A percentile compares a stretch with the other conserved stretches of the same genome.
phyloP scores from a whole-genome alignment of 1,284 basidiomycete species.

The Gomphus bonarii region DNA sequence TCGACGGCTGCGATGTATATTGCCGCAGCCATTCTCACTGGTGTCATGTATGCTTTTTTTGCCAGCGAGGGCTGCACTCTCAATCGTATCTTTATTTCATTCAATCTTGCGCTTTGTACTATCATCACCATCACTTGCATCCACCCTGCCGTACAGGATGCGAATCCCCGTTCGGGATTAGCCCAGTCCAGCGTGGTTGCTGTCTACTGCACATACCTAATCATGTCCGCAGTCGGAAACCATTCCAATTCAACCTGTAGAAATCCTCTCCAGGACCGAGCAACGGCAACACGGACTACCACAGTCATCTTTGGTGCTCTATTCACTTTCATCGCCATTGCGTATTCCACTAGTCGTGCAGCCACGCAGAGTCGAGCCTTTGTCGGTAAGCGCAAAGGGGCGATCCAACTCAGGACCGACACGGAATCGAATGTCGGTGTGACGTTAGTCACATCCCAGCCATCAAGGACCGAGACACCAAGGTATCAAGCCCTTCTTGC shows the following conservation, averaged over 20 bases:
- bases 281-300: constrained; percentile 70
- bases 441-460: constrained; percentile 76
- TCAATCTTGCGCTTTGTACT: constrained; percentile 80
- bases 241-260: constrained; percentile 48
- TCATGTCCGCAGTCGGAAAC: constrained; percentile 91
- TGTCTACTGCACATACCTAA: constrained; percentile 94
- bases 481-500: constrained; percentile 92
- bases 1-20: constrained; percentile 89
- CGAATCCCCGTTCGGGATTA: constrained; percentile 90
- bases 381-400: constrained; percentile 64
- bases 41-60: constrained; percentile 88
- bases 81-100: constrained; percentile 92
- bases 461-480: constrained; percentile 76
- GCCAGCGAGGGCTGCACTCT: constrained; percentile 78
- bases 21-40: constrained; percentile 75
- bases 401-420: constrained; percentile 52
- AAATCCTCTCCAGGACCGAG: constrained; percentile 68
- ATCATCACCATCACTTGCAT: constrained; percentile 80
- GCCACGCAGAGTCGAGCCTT: constrained; percentile 91
- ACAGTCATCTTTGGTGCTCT: constrained; percentile 86
- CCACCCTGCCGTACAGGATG: constrained; percentile 82
- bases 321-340: constrained; percentile 97
- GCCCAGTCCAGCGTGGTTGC: constrained; percentile 96
- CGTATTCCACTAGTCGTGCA: constrained; percentile 92
- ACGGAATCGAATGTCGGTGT: constrained; percentile 47